Evolutionary conservation across 2,329 filamentous ascomycete genomes (phyloP).

Genomic region (Beauveria varroae): DNA sequence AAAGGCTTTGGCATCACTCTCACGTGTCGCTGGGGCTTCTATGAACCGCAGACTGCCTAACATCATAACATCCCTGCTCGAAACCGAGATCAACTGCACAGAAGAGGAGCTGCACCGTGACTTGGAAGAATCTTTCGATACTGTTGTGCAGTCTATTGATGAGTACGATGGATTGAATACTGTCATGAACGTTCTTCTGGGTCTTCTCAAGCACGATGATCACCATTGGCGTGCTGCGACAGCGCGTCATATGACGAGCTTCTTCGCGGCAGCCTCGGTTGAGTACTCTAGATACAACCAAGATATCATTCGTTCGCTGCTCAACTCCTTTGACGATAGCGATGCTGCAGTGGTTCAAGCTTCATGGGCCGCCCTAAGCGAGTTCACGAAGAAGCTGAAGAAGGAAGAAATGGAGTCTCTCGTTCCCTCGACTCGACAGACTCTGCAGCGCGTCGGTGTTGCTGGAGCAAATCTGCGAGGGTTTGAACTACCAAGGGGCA

Average conservation of each 20-base stretch:
- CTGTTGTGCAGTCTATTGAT: slow-evolving; percentile 85
- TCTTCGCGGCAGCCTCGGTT: slow-evolving; percentile 72
- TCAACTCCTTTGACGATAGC: slow-evolving; percentile 86
- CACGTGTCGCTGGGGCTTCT: slow-evolving; percentile 79
- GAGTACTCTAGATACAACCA: slow-evolving; percentile 96
- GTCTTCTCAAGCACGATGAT: slow-evolving; percentile 86
- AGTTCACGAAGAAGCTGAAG: slow-evolving; percentile 79
- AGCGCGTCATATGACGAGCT: slow-evolving; percentile 72
- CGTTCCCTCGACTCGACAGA: slow-evolving; percentile 77
- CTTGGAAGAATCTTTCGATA: slow-evolving; percentile 75
- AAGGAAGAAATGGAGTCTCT: slow-evolving; percentile 98
- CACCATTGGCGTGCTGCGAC: slow-evolving; percentile 74
- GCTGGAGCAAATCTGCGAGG: slow-evolving; percentile 77
- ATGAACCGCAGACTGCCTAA: slow-evolving; percentile 86
- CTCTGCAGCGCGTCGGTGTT: slow-evolving; percentile 81
- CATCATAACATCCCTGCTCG: slow-evolving; percentile 90
- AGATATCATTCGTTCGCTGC: slow-evolving; percentile 82
- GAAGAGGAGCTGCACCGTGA: slow-evolving; percentile 69
- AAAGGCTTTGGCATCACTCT: slow-evolving; percentile 83
- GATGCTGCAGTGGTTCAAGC: slow-evolving; percentile 81
- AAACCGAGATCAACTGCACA: slow-evolving; percentile 73
- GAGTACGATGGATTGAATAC: slow-evolving; percentile 94
- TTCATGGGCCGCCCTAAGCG: slow-evolving; percentile 78
- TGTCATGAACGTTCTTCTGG: slow-evolving; percentile 86
- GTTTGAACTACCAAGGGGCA: slow-evolving; percentile 90